Evolutionary conservation across 169 alveolate genomes (phyloP).

Genomic region (Plasmodium vivax): DNA sequence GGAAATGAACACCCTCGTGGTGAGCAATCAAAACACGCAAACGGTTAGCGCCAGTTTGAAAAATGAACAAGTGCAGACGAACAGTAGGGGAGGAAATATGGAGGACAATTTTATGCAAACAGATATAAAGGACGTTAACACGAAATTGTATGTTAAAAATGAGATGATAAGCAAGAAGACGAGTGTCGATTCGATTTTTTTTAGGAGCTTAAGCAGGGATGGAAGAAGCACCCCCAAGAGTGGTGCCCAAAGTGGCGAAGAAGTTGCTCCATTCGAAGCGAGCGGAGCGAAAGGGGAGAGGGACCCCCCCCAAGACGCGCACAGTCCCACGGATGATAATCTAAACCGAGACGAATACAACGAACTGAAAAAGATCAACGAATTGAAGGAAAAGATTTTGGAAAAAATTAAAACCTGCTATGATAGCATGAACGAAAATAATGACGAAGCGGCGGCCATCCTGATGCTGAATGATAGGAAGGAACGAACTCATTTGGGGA

Average conservation of each 20-base stretch:
- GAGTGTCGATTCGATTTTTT: conserved; percentile 74
- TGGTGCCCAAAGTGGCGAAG: neutral
- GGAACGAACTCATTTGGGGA: neutral
- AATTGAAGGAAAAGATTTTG: conserved; percentile 50
- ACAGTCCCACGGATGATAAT: neutral
- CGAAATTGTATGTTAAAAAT: conserved; percentile 7
- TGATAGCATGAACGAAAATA: conserved; percentile 14
- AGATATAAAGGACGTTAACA: conserved; percentile 48
- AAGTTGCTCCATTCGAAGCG: neutral
- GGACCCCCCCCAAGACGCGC: neutral
- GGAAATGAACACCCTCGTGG: neutral
- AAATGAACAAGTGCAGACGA: conserved; percentile 52
- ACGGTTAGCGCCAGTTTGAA: conserved; percentile 16
- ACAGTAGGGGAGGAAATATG: neutral
- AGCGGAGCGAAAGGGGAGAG: neutral
- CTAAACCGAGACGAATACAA: conserved; percentile 30
- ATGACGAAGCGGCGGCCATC: conserved; percentile 29
- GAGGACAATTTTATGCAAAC: conserved; percentile 49
- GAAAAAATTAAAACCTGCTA: conserved; percentile 66
- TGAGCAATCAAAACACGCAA: conserved; percentile 36
- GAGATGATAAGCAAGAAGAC: conserved; percentile 67
- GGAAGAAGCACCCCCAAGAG: neutral
- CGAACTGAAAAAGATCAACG: conserved; percentile 48
- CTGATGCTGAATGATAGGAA: conserved; percentile 51
- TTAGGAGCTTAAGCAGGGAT: conserved; percentile 58